Base-by-base conservation (phyloP, 2,329 filamentous ascomycete genomes). In the Neospermospora avenae region DNA sequence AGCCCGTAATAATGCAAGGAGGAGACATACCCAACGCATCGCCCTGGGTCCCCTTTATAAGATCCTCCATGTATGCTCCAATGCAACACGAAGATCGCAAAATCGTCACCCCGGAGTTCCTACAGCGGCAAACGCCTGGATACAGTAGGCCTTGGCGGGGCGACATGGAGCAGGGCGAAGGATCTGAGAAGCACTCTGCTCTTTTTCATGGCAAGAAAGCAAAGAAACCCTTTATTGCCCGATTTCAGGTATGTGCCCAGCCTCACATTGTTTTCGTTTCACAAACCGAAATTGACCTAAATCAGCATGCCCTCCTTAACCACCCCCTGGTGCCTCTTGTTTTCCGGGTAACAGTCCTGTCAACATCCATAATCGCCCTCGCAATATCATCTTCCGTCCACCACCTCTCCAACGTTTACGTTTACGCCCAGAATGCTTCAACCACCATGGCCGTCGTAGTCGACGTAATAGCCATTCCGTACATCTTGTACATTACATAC, bases 401-500 rank as follows among this genome's bases (percentile, higher is more conserved):
- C 72, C 77, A 85, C 67, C 74, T 78, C 25, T 67, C 74, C 67
- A 68, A 76, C 41, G 65, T 65, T 46, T 72, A 70, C 70, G 60
- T 74, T 71, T 73, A 77, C 31, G 75, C 79, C 2, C 86, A 91
- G 72, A 85, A 84, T 31, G 85, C 88, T 41, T 96, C 95, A 55
- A 89, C 91, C 7, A 84, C 92, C 61, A 92, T 98, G 77, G 93
- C 93, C 31, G 88, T 98, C 57, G 84, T 91, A 37, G 90, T 99
- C 41, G 93, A 98, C 74, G 86, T 88, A 6, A 82, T 98, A 14
- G 93, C 95, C 3, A 82, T 98, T 60, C 85, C 93, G 2, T 99
- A 98, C 75, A 88, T 96, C 58, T 78, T 90, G 52, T 98, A 96
- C 76, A 95, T 98, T 77, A 96, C 93, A 24, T 96, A 88, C 77